phyloP scores from a whole-genome alignment of 305 asterid species.

The Solanum hybrid region DNA sequence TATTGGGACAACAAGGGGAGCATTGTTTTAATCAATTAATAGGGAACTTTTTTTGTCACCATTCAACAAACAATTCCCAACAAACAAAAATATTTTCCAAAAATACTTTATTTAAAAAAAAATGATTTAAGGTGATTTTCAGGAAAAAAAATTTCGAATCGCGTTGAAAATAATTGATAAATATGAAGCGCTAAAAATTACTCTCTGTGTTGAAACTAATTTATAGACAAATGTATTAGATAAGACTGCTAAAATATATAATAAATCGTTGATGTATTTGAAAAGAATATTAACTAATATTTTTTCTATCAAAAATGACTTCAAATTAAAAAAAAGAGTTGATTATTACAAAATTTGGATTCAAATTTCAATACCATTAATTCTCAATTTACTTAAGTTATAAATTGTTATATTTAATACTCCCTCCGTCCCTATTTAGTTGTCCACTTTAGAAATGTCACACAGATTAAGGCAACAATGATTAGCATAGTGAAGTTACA shows the following conservation, averaged over 20 bases:
- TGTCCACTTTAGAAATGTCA: no score
- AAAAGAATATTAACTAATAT: background rate
- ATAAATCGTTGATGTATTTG: background rate
- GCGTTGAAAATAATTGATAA: background rate
- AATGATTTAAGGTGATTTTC: background rate
- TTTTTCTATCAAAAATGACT: background rate
- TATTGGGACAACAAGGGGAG: no score
- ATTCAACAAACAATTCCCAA: background rate
- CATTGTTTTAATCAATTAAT: background rate
- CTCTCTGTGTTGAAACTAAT: background rate
- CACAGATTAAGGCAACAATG: no score
- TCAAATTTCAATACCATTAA: background rate
- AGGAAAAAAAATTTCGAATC: fast-evolving
- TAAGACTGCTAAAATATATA: background rate
- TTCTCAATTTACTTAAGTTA: background rate
- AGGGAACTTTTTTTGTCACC: background rate
- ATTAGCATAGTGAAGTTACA: no score
- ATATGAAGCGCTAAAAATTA: background rate
- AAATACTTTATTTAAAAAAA: background rate
- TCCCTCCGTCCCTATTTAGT: no score
- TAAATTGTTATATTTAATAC: no score
- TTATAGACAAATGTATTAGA: background rate
- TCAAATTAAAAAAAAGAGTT: no score
- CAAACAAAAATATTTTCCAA: background rate
- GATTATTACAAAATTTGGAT: background rate